phyloP scores from a whole-genome alignment of 2,329 filamentous ascomycete genomes.

The Botrytis medusae region DNA sequence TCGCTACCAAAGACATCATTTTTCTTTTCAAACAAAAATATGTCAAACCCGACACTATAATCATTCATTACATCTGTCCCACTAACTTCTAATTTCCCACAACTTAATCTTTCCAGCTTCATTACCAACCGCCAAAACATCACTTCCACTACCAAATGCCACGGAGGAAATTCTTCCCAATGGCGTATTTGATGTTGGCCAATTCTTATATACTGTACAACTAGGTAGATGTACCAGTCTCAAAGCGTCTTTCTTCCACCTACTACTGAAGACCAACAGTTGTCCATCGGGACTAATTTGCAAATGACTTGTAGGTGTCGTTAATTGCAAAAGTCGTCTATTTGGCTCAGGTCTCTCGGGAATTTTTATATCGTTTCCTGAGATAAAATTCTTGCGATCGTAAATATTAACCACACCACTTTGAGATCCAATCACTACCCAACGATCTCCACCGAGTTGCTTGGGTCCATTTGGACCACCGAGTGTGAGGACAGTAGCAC shows the following conservation, averaged over 20 bases:
- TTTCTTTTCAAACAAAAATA: background rate
- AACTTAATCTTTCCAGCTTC: conserved; percentile 83
- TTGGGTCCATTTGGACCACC: conserved; percentile 64
- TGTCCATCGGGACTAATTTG: conserved; percentile 88
- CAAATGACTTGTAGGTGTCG: conserved; percentile 77
- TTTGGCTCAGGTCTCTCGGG: conserved; percentile 69
- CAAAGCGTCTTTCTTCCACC: conserved; percentile 85
- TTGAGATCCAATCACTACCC: conserved; percentile 83
- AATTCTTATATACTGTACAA: conserved; percentile 94
- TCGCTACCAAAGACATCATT: background rate
- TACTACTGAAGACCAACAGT: conserved; percentile 80
- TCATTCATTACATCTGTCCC: conserved; percentile 6
- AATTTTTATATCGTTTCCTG: conserved; percentile 49
- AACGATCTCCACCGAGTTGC: conserved; percentile 74
- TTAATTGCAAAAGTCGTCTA: conserved; percentile 78
- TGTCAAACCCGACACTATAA: background rate
- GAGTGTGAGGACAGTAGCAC: conserved; percentile 77
- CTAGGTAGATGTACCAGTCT: conserved; percentile 85
- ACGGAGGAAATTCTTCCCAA: conserved; percentile 78
- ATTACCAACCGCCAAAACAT: conserved; percentile 81
- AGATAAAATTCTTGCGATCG: conserved; percentile 59
- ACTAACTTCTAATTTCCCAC: conserved; percentile 79
- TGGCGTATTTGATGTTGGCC: conserved; percentile 89
- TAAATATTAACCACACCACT: conserved; percentile 93
- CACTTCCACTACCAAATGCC: conserved; percentile 64